Base-by-base conservation (phyloP, 2,329 filamentous ascomycete genomes). In the Purpureocillium lavendulum region DNA sequence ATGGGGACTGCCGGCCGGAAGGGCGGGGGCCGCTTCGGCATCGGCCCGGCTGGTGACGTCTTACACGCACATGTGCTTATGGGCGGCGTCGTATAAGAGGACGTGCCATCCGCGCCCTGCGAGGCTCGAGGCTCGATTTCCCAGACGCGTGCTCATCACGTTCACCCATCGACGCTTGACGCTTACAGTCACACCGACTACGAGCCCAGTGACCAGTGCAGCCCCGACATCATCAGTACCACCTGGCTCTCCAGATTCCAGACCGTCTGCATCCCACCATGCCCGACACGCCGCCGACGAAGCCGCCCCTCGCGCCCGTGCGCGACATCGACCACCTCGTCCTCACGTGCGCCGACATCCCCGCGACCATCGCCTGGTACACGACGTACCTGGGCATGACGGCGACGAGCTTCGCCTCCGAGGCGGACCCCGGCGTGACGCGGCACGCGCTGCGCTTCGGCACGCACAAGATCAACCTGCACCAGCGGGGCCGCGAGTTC, bases 401-500 rank as follows among this genome's bases (percentile, higher is more conserved):
- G 36, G 61, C 70, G 24, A 67, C 73, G 45, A 61, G 61, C 1
- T 80, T 80, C 49, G 51, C 59, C 0, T 67, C 71, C 0, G 49
- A 61, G 10, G 45, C 57, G 6, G 61, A 55, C 13, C 6, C 21
- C 21, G 21, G 21, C 45, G 34, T 37, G 4, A 33, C 34, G 17
- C 67, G 76, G 11, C 66, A 73, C 42, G 73, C 75, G 0, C 62
- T 81, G 13, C 57, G 65, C 4, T 81, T 80, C 47, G 21, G 75
- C 28, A 50, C 46, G 1, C 73, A 77, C 44, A 81, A 81, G 55
- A 73, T 81, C 41, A 81, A 81, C 43, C 64, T 82, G 3, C 77
- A 81, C 49, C 63, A 75, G 45, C 58, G 61, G 10, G 75, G 75
- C 7, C 66, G 65, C 12, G 75, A 80, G 43, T 80, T 79, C 46